These are phyloP conservation scores for Schizosaccharomyces pombe DNA, from an alignment of 805 yeast species.

Conservation along the genomic window DNA sequence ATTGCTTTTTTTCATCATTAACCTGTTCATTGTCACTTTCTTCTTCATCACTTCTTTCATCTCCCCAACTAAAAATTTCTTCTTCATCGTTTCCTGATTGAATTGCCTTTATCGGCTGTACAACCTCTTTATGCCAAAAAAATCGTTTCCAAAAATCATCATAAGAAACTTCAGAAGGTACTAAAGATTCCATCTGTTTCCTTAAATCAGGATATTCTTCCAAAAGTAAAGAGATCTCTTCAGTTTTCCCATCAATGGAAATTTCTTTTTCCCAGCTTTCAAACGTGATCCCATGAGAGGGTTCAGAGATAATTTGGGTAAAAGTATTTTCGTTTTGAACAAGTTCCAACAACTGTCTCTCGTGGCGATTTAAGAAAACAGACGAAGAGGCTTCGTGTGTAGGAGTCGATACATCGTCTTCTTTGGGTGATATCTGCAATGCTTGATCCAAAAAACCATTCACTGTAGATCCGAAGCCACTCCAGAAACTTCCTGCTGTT, in stretches of 20 bases:
- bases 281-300: no score
- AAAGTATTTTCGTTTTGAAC: background rate
- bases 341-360: background rate
- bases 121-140: background rate
- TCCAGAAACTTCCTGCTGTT: background rate
- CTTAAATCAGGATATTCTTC: background rate
- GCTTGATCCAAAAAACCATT: background rate
- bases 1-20: background rate
- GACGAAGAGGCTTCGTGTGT: background rate
- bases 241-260: background rate
- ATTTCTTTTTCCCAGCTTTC: background rate
- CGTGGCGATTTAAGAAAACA: background rate
- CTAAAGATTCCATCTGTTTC: background rate
- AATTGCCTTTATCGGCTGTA: slow-evolving; percentile 5
- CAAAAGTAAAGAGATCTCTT: background rate
- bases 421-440: background rate
- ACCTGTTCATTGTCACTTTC: slow-evolving; percentile 7
- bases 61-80: slow-evolving; percentile 2
- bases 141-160: background rate
- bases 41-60: background rate
- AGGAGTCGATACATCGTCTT: background rate
- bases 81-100: slow-evolving; percentile 11
- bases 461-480: background rate
- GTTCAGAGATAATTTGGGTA: no score
- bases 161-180: slow-evolving; percentile 1